These are phyloP conservation scores for Pleurotus djamor DNA, from an alignment of 768 basidiomycete species.

Conservation along the genomic window DNA sequence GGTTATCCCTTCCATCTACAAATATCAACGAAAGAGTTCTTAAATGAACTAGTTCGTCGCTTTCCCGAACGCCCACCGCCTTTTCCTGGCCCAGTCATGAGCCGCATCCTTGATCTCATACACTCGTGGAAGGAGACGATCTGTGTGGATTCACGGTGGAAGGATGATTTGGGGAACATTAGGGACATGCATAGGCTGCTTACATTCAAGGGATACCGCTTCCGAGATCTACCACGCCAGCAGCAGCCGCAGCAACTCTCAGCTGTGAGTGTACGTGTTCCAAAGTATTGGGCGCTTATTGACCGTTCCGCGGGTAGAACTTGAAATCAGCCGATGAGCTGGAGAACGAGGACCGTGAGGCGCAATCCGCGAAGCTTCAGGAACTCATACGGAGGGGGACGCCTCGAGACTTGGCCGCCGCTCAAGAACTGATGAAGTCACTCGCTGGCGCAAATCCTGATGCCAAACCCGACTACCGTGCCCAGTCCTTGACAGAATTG, in stretches of 20 bases:
- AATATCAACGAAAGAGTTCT: constrained; percentile 94
- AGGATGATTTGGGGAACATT: constrained; percentile 95
- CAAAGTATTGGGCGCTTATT: background rate
- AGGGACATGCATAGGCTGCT: constrained; percentile 95
- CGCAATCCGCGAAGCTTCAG: constrained; percentile 97
- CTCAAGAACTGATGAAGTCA: constrained; percentile 96
- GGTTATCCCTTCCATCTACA: constrained; percentile 98
- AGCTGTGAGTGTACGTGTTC: constrained; percentile 39
- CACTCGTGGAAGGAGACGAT: constrained; percentile 94
- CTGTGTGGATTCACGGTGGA: constrained; percentile 86
- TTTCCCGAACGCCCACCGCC: constrained; percentile 98
- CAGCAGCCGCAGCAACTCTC: constrained; percentile 29
- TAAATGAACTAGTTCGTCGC: constrained; percentile 96
- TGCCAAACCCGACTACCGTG: constrained; percentile 89
- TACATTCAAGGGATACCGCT: constrained; percentile 90
- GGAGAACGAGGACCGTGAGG: constrained; percentile 92
- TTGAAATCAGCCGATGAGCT: constrained; percentile 95
- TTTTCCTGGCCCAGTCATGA: constrained; percentile 94
- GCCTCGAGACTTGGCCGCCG: constrained; percentile 90
- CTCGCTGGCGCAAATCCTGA: constrained; percentile 96
- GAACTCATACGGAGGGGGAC: constrained; percentile 96
- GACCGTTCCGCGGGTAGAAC: constrained; percentile 44
- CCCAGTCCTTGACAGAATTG: constrained; percentile 86
- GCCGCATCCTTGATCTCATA: constrained; percentile 88
- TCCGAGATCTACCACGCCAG: constrained; percentile 49